Evolutionary conservation across 371 early-diverging fungal genomes (phyloP).

Genomic region (Conidiobolus incongruus): DNA sequence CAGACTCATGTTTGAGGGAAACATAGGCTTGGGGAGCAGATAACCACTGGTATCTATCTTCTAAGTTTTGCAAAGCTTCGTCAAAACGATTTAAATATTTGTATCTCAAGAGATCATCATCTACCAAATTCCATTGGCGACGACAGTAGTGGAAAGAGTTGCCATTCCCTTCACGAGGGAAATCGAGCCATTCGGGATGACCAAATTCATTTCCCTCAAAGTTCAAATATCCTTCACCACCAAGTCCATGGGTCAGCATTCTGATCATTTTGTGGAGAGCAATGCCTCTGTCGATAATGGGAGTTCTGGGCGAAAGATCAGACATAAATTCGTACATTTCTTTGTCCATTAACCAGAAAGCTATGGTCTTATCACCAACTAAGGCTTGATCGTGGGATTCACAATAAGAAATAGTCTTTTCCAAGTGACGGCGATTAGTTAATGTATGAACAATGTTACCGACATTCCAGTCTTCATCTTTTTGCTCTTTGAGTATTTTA

Average conservation of each 20-base stretch:
- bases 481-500: conserved; percentile 69
- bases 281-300: conserved; percentile 82
- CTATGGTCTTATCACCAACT: conserved; percentile 92
- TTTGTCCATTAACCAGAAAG: conserved; percentile 97
- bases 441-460: conserved; percentile 63
- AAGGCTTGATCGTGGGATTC: conserved; percentile 95
- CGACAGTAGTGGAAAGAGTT: conserved; percentile 85
- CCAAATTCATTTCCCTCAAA: conserved; percentile 96
- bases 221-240: conserved; percentile 88
- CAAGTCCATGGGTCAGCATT: conserved; percentile 64
- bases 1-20: conserved; percentile 72
- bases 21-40: conserved; percentile 46
- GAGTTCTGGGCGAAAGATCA: conserved; percentile 49
- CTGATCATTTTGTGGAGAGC: conserved; percentile 91
- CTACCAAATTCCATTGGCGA: conserved; percentile 80
- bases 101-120: conserved; percentile 70
- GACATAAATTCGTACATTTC: conserved; percentile 95
- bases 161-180: conserved; percentile 82
- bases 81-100: conserved; percentile 81
- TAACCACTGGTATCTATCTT: conserved; percentile 46
- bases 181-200: conserved; percentile 96
- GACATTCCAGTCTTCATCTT: conserved; percentile 90
- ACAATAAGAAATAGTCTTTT: conserved; percentile 77
- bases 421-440: conserved; percentile 70
- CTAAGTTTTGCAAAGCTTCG: conserved; percentile 51